Conservation (phyloP, 1,139 yeast genomes). For the Taphrina deformans region DNA sequence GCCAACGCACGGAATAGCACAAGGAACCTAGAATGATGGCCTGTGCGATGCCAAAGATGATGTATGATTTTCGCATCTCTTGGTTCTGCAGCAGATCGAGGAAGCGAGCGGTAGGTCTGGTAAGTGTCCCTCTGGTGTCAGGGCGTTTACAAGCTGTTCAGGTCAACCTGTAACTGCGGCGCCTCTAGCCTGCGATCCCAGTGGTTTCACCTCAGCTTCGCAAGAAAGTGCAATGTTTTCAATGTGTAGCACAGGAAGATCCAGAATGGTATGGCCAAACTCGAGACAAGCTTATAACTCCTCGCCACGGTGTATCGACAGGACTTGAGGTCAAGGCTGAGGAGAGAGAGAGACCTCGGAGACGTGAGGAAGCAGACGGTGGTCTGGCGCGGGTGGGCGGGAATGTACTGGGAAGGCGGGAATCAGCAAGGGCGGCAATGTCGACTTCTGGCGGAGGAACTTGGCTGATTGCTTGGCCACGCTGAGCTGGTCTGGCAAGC, state of each 20-base stretch:
- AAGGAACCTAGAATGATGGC: slow-evolving; percentile 36
- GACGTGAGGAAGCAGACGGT: too few relatives aligned
- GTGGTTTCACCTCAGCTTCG: neutral
- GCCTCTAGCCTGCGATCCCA: neutral
- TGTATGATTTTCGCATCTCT: slow-evolving; percentile 31
- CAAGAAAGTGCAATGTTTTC: neutral
- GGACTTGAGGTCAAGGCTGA: too few relatives aligned
- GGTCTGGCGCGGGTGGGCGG: neutral
- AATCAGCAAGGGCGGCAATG: neutral
- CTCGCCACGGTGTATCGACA: too few relatives aligned
- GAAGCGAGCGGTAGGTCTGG: too few relatives aligned
- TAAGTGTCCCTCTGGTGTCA: too few relatives aligned
- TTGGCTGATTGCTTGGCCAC: neutral
- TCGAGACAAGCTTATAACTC: too few relatives aligned
- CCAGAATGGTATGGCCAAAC: too few relatives aligned
- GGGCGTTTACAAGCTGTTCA: too few relatives aligned
- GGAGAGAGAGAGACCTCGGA: neutral
- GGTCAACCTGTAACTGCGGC: too few relatives aligned
- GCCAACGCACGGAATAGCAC: slow-evolving; percentile 44
- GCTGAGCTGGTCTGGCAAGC: too few relatives aligned
- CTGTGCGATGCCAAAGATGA: slow-evolving; percentile 33
- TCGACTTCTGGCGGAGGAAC: too few relatives aligned
- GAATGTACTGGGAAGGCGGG: slow-evolving; percentile 1
- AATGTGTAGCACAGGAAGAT: neutral
- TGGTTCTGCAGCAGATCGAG: too few relatives aligned